These are phyloP conservation scores for Podospora comata DNA, from an alignment of 495 filamentous ascomycete genomes.

Conservation along the genomic window DNA sequence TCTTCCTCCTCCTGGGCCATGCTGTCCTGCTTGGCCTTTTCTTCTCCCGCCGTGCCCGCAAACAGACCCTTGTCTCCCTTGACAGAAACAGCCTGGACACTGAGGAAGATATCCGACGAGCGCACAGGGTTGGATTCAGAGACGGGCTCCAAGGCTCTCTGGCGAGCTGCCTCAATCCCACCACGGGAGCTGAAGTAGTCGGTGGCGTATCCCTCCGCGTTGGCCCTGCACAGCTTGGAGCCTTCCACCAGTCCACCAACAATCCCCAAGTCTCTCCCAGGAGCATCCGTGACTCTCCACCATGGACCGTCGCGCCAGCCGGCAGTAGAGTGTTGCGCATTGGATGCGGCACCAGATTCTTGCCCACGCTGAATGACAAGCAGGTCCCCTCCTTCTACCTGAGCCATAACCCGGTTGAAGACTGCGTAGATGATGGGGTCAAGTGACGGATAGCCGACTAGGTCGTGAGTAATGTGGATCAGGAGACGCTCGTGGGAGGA, in stretches of 20 bases:
- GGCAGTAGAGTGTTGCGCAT: conserved; percentile 37
- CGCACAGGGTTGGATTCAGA: conserved; percentile 85
- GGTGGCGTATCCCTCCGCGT: conserved; percentile 78
- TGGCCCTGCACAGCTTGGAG: conserved; percentile 81
- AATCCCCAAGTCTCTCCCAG: conserved; percentile 69
- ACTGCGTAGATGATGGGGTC: conserved; percentile 90
- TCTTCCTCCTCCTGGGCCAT: conserved; percentile 50
- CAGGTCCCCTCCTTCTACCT: conserved; percentile 97
- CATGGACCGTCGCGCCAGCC: conserved; percentile 93
- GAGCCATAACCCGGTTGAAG: conserved; percentile 95
- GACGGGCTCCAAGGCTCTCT: conserved; percentile 67
- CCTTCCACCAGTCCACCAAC: conserved; percentile 80
- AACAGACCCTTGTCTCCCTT: conserved; percentile 68
- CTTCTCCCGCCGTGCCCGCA: conserved; percentile 43
- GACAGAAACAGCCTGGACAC: conserved; percentile 75
- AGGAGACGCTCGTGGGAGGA: conserved; percentile 95
- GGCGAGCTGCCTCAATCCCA: conserved; percentile 75
- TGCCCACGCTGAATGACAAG: conserved; percentile 91
- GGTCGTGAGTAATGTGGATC: conserved; percentile 96
- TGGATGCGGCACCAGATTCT: conserved; percentile 56
- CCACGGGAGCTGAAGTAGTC: conserved; percentile 77
- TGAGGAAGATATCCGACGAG: conserved; percentile 89
- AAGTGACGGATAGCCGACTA: conserved; percentile 88
- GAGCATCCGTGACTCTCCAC: conserved; percentile 72
- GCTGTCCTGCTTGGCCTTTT: conserved; percentile 51